Evolutionary conservation across 257 asterid genomes (phyloP), one percentile per base, ranked within the genome.

Genomic region (Fraxinus excelsior): DNA sequence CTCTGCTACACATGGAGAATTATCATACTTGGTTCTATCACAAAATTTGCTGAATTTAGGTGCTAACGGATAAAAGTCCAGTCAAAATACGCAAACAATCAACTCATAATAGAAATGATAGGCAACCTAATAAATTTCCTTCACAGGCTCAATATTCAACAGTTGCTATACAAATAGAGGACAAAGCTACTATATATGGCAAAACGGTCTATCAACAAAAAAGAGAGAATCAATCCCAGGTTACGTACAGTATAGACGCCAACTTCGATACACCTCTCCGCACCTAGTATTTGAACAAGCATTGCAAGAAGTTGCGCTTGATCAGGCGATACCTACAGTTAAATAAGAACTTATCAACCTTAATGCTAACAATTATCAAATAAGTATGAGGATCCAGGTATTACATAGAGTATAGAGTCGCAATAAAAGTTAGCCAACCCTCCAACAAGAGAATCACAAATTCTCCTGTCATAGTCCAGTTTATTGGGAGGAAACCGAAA

Each of bases 221-320:
- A 62, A 58, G 31, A 62, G 64, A 71, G n/a, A 14, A 71, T 25
- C n/a, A 71, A 71, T 21, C 21, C 37, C 3, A 4, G 11, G 46
- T 32, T 64, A 72, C 96, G 56, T 86, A 90, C 96, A 21, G 98
- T 95, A 84, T 85, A 95, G 31, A 92, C 93, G 37, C 99, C 99
- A 78, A 95, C 90, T 93, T 95, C 99, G 32, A 95, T 93, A 83
- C 97, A 95, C 79, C 87, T 91, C 74, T 90, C 75, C n/a, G 97
- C 98, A 82, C 97, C 98, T 46, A 88, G 82, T 84, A 89, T 87
- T 86, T 91, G 93, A 31, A 90, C 92, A 25, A 95, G 96, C 97
- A 95, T 89, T 38, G 96, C 94, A 73, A 95, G 97, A 75, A 95
- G 92, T 82, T 95, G 99, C 8, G 97, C 98, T 84, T 95, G 97